Base-by-base conservation (phyloP, 192 early-diverging fungal genomes). In the Mortierella hygrophila region DNA sequence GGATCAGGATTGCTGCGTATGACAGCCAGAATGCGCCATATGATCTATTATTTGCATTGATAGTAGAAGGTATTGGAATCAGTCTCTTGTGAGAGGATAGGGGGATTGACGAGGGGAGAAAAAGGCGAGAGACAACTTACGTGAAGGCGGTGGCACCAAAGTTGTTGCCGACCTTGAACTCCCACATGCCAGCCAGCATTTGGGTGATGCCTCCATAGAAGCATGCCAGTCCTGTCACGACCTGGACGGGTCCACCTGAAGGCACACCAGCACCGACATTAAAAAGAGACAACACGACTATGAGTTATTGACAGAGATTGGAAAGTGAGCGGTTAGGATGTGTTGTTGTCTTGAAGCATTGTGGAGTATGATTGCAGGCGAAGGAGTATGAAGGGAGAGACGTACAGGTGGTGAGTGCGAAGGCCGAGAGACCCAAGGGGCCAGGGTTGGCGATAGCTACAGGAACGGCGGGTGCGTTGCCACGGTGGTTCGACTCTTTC, bases 131-230 rank as follows among this genome's bases (percentile, higher is more conserved):
- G 18, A 57, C 13, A 13, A 69, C 77, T 78, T 78, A 78, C 41
- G 93, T 89, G 84, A 95, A 95, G 9, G 93, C 94, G 18, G 94
- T 95, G 74, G 95, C 94, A 79, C 95, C 94, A 89, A 96, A 96
- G 6, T 94, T 96, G 83, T 96, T 96, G 71, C 93, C 92, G 4
- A 84, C 85, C 40, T 90, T 89, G 80, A 95, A 95, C 89, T 96
- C 94, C 95, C 94, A 95, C 94, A 96, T 95, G 74, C 95, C 95
- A 57, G 95, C 95, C 32, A 94, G 79, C 23, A 96, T 83, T 88
- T 96, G 95, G 72, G 89, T 82, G 40, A 96, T 76, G 26, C 95
- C 95, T 72, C 95, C 94, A 82, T 95, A 95, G 82, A 94, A 95
- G 73, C 94, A 81, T 18, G 93, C 93, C 23, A 95, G 77, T 65